phyloP scores from a whole-genome alignment of 345 rosid genomes.

The Eucalyptus pauciflora region DNA sequence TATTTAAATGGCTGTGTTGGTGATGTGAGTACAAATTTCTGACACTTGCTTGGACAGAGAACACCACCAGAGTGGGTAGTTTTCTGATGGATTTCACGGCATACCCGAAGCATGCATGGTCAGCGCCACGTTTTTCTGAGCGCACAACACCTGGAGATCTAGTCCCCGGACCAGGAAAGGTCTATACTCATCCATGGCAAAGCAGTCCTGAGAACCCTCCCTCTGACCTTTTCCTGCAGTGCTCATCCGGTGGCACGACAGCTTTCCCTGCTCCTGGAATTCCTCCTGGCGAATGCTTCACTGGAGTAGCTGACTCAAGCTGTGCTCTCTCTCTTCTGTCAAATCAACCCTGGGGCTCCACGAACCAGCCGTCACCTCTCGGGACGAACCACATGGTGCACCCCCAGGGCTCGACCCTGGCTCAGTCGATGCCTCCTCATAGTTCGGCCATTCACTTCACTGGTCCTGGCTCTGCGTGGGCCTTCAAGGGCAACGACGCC shows the following conservation, averaged over 20 bases:
- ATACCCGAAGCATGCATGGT: constrained; percentile 36
- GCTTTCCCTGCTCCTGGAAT: constrained; percentile 37
- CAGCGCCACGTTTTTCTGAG: constrained; percentile 15
- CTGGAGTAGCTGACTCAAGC: constrained; percentile 55
- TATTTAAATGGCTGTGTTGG: not conserved
- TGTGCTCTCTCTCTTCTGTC: constrained; percentile 99
- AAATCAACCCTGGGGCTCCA: constrained; percentile 67
- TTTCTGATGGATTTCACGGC: constrained; percentile 47
- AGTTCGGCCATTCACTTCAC: constrained; percentile 21
- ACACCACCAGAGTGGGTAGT: constrained; percentile 37
- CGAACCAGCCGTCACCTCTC: constrained; percentile 20
- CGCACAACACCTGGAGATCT: constrained; percentile 4
- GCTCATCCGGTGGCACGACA: constrained; percentile 35
- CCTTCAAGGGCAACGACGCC: constrained; percentile 32
- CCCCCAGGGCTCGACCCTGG: not conserved
- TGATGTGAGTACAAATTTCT: not conserved
- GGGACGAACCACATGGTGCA: constrained; percentile 14
- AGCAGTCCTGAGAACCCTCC: constrained; percentile 34
- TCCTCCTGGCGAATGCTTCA: constrained; percentile 55
- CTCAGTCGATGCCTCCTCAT: constrained; percentile 9
- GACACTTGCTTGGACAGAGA: constrained; percentile 18
- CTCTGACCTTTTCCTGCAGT: constrained; percentile 37
- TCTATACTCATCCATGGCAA: constrained; percentile 25
- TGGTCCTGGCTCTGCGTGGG: not conserved
- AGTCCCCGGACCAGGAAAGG: constrained; percentile 13